Base-by-base conservation (phyloP, 306 rosid genomes). In the Malus sieversii region DNA sequence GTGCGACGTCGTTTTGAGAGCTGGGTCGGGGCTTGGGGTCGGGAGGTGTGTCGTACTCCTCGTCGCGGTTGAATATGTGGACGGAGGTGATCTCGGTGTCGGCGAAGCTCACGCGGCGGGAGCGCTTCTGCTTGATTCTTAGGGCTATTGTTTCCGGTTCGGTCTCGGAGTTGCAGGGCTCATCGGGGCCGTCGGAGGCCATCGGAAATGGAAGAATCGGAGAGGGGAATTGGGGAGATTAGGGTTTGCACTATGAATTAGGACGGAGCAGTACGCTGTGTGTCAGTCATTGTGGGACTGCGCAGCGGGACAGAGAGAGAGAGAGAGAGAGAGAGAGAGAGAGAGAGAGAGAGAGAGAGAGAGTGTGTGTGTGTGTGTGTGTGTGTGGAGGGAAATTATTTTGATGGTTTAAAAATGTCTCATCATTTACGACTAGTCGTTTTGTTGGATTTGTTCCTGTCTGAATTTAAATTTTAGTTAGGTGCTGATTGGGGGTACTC, bases 101-200 rank as follows among this genome's bases (percentile, higher is more conserved):
- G 32, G 92, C 99, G 82, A 95, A 95, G 90, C 99, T 92, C 22
- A 92, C 99, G 35, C 99, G 97, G 46, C 97, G 97, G 15, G 87
- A 71, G 57, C 93, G 88, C 66, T 88, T 95, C 81, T 76, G 75
- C 81, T 74, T 85, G 55, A 73, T 67, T n/a, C 75, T 51, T 58
- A 80, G 33, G 10, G 89, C 89, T 2, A 79, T 32, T 65, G 86
- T 80, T 52, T 84, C 92, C 11, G 85, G 92, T 23, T 89, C 93
- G 9, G 90, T 86, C 53, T 80, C 89, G 22, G 95, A 77, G 84
- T 79, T 84, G 80, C 82, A 75, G 2, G 87, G 75, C n/a, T 84
- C 90, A 3, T 75, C 85, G 8, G 81, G 72, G 25, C 70, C 48
- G 61, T 77, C 75, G 78, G 86, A 87, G 22, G 91, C 85, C 94